Base-by-base conservation (phyloP, 176 grass and related monocot genomes). In the Typha latifolia region DNA sequence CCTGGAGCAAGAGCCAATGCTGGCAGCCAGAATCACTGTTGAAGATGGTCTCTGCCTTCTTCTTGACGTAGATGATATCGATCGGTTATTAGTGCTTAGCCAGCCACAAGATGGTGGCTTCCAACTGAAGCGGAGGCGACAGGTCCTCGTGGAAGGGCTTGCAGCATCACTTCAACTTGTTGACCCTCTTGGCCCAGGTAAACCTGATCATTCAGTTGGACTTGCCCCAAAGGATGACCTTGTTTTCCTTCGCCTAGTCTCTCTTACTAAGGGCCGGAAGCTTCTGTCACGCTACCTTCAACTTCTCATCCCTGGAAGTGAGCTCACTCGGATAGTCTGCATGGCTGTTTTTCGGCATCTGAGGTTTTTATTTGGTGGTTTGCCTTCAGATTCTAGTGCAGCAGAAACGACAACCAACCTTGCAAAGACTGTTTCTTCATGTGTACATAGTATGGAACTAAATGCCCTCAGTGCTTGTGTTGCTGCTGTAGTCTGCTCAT, bases 341-440 rank as follows among this genome's bases (percentile, higher is more conserved):
- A 94, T 99, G 95, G 89, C 83, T 62, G 90, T 99, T 77, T 99
- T 91, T 74, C 81, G 95, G 69, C 95, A 99, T 69, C 61, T 99
- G 68, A 83, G 95, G 64, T 90, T 83, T 68, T 81, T 99, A 79
- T 99, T 99, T 81, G 89, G 95, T 55, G 84, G 86, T 77, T 87
- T 99, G 34, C 77, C 95, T 71, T 72, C 79, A 15, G 89, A 90
- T 68, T 66, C 81, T 11, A 82, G 72, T 69, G 83, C 89, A 70
- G 89, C 95, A 76, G 95, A 94, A 69, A 93, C 84, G 47, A 85
- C 74, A 76, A 74, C 76, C 76, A 74, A 77, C 72, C 84, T 99
- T 47, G 81, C 84, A 5, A 90, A 74, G 67, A 81, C 79, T 70
- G 86, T 87, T 72, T 81, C 95, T 4, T 81, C 77, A 57, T 88